Percentiles rank a stretch among this genome's conserved stretches.
phyloP scores from a whole-genome alignment of 805 yeast genomes.

The Candida ovalis region DNA sequence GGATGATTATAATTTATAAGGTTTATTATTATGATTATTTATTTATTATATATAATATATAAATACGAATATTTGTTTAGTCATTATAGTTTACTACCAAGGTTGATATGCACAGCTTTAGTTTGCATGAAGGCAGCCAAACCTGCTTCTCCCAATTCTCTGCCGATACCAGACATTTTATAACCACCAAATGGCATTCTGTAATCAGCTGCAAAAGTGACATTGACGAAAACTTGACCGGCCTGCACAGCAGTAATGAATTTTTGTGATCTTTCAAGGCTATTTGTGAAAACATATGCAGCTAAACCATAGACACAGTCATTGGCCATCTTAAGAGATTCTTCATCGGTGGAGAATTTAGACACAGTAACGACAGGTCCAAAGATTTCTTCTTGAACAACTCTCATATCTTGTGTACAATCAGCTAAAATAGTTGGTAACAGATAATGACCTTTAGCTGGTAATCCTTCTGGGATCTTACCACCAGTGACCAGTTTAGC shows the following conservation, averaged over 20 bases:
- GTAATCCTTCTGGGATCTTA: slow-evolving; percentile 33
- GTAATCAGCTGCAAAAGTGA: slow-evolving; percentile 83
- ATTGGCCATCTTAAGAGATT: slow-evolving; percentile 75
- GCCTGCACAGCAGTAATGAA: slow-evolving; percentile 74
- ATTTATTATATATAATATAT: neutral
- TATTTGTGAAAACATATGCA: slow-evolving; percentile 82
- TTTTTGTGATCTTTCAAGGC: slow-evolving; percentile 69
- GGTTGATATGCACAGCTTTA: slow-evolving; percentile 70
- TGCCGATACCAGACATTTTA: slow-evolving; percentile 88
- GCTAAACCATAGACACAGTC: slow-evolving; percentile 83
- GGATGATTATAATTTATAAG: too few relatives aligned
- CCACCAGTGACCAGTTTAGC: slow-evolving; percentile 75
- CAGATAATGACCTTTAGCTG: slow-evolving; percentile 56
- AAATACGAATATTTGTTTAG: neutral
- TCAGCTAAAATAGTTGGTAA: slow-evolving; percentile 75
- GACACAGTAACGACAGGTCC: slow-evolving; percentile 89
- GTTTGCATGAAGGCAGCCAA: slow-evolving; percentile 79
- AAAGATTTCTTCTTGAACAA: slow-evolving; percentile 76
- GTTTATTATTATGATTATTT: too few relatives aligned
- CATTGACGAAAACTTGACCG: slow-evolving; percentile 91
- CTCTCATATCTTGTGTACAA: slow-evolving; percentile 61
- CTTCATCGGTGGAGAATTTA: slow-evolving; percentile 79
- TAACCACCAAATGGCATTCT: slow-evolving; percentile 91
- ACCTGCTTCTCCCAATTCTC: slow-evolving; percentile 90
- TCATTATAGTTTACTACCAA: slow-evolving; percentile 26